These are phyloP conservation scores for Hansfordia pulvinata DNA, from an alignment of 2,329 filamentous ascomycete species.

Conservation along the genomic window DNA sequence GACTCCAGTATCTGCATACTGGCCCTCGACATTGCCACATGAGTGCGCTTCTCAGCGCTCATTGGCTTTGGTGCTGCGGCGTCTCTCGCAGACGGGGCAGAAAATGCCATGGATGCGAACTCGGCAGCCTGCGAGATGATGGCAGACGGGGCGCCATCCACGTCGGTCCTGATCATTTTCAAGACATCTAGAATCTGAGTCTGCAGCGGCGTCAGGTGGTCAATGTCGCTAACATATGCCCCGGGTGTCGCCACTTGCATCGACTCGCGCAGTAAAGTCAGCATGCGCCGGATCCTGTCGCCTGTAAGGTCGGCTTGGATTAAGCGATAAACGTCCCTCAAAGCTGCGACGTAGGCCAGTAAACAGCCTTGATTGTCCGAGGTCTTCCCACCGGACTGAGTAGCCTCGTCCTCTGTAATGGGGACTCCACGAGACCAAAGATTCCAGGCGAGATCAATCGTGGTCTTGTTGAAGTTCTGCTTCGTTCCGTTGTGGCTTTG, in stretches of 20 bases:
- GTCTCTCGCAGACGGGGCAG: slow-evolving; percentile 19
- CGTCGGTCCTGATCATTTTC: slow-evolving; percentile 52
- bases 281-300: slow-evolving; percentile 51
- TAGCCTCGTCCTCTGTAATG: slow-evolving; percentile 23
- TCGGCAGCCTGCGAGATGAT: slow-evolving; percentile 57
- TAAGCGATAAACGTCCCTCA: slow-evolving; percentile 67
- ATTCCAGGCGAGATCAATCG: slow-evolving; percentile 51
- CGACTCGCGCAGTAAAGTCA: slow-evolving; percentile 56
- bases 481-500: slow-evolving; percentile 28
- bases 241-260: slow-evolving; percentile 56
- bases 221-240: slow-evolving; percentile 57
- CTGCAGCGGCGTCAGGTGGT: slow-evolving; percentile 62
- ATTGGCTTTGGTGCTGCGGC: slow-evolving; percentile 18
- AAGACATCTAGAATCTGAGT: slow-evolving; percentile 54
- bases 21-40: slow-evolving; percentile 76
- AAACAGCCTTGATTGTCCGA: slow-evolving; percentile 67
- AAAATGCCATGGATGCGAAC: slow-evolving; percentile 58
- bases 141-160: slow-evolving; percentile 49
- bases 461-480: slow-evolving; percentile 30
- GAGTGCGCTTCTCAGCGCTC: slow-evolving; percentile 51
- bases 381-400: slow-evolving; percentile 30
- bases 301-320: slow-evolving; percentile 50
- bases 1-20: slow-evolving; percentile 58
- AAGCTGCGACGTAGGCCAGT: slow-evolving; percentile 68
- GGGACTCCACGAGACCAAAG: slow-evolving; percentile 59